Evolutionary conservation across 139 green algal species (phyloP), one percentile per base, ranked within the genome.

Genomic region (Nannochloris sp.): DNA sequence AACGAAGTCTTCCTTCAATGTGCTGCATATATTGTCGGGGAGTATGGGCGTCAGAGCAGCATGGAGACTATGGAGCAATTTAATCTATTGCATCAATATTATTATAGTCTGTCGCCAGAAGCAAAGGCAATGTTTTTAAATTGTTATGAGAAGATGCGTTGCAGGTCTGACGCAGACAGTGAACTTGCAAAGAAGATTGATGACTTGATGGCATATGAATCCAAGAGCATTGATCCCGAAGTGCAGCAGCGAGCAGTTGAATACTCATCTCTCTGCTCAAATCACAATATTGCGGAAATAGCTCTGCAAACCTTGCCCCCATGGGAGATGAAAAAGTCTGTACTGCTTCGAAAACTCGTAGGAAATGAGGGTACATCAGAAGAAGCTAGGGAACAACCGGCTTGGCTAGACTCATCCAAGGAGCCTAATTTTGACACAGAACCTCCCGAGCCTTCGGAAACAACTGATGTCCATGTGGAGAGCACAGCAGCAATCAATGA

Each of bases 191-290:
- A 40, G 7, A 40, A 40, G 34, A 40, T 40, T 40, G 34, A 40
- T 40, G 34, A 40, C 34, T 40, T 40, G 34, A 40, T 40, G 34
- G 34, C 8, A 23, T 64, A 70, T n/a, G 72, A 84, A 36, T 61
- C 55, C 3, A 11, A 21, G n/a, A 40, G 12, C 7, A n/a, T 61
- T 37, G 72, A 78, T 29, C 66, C 84, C 1, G 93, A 98, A 70
- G 74, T 98, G 77, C 88, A 97, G 75, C 93, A 98, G 83, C 75
- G 92, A 4, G 88, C 87, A 18, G 73, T 87, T 15, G 91, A 98
- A 84, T 97, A 97, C 68, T 46, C 79, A 55, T 81, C 75, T 49
- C 65, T 95, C 49, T 58, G 62, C 11, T 44, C 48, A 15, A 27
- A 69, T 2, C 69, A 79, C 21, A 75, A 74, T 10, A 58, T 48